Percentiles rank a stretch among this genome's conserved stretches.
Evolutionary conservation across 108 stramenopile species (phyloP).

Genomic region (Cyclotella atomus): DNA sequence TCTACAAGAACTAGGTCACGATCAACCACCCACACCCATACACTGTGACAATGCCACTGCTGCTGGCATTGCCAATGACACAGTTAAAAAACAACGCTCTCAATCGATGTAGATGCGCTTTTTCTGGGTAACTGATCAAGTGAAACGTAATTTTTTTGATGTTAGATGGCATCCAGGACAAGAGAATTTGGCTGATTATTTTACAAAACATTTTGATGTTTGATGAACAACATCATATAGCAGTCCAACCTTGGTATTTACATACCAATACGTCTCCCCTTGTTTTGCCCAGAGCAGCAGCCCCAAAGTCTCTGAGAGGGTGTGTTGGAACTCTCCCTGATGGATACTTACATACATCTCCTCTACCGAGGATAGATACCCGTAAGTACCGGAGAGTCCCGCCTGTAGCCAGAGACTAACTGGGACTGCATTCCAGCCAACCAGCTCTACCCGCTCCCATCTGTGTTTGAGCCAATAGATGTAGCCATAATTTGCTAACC

Average conservation of each 20-base stretch:
- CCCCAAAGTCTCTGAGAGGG: constrained; percentile 2
- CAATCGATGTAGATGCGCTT: constrained; percentile 9
- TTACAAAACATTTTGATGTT: constrained; percentile 8
- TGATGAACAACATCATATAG: constrained; percentile 3
- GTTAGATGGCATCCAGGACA: constrained; percentile 6
- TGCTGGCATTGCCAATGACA: constrained; percentile 10
- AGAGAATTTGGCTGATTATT: constrained; percentile 15
- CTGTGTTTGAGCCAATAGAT: not conserved
- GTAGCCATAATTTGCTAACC: constrained; percentile 17
- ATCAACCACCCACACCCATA: not conserved
- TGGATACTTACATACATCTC: not conserved
- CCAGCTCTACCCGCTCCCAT: not conserved
- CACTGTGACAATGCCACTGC: constrained; percentile 8
- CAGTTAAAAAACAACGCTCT: constrained; percentile 2
- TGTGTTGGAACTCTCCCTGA: constrained; percentile 4
- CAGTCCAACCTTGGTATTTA: not conserved
- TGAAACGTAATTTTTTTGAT: not conserved
- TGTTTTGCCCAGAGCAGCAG: not conserved
- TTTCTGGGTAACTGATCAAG: constrained; percentile 12
- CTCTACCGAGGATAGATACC: not conserved
- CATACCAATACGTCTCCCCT: not conserved
- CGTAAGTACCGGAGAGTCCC: not conserved
- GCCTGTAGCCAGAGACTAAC: not conserved
- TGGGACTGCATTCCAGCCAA: constrained; percentile 12
- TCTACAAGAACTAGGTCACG: constrained; percentile 3